phyloP scores from a whole-genome alignment of 768 basidiomycete species.

The Tulasnella calospora region DNA sequence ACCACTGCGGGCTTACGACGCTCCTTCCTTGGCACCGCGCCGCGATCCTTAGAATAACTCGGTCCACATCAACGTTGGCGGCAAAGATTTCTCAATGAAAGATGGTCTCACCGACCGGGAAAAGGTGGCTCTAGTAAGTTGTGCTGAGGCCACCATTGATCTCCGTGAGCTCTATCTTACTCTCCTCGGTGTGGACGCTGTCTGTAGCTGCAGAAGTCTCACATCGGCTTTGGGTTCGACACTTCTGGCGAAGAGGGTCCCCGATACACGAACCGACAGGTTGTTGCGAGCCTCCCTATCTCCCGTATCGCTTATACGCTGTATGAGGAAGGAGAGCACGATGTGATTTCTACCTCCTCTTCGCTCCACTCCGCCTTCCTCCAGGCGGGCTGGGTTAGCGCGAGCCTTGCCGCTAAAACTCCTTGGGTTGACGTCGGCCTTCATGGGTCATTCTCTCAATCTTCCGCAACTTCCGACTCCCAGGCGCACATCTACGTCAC shows the following conservation, averaged over 20 bases:
- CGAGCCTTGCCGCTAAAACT: background rate
- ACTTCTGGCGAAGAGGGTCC: background rate
- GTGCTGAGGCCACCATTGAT: too few relatives aligned
- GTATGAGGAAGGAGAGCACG: background rate
- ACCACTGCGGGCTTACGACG: too few relatives aligned
- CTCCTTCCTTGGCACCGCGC: too few relatives aligned
- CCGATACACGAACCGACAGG: background rate
- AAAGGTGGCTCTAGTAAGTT: too few relatives aligned
- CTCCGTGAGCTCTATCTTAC: too few relatives aligned
- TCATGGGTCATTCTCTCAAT: background rate
- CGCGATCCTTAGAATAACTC: background rate
- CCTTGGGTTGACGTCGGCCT: background rate
- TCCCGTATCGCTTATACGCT: background rate
- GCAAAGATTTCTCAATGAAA: too few relatives aligned
- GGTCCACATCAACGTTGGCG: background rate
- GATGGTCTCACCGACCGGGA: too few relatives aligned
- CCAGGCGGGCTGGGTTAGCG: background rate
- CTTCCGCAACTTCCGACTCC: background rate
- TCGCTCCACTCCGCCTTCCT: background rate
- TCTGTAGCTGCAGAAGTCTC: background rate
- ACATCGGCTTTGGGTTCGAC: background rate
- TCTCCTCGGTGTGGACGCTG: too few relatives aligned
- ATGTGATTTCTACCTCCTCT: background rate
- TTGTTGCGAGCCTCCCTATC: background rate
- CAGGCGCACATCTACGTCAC: background rate